Evolutionary conservation across 768 basidiomycete genomes (phyloP).

Genomic region (Mycena kentingensis): DNA sequence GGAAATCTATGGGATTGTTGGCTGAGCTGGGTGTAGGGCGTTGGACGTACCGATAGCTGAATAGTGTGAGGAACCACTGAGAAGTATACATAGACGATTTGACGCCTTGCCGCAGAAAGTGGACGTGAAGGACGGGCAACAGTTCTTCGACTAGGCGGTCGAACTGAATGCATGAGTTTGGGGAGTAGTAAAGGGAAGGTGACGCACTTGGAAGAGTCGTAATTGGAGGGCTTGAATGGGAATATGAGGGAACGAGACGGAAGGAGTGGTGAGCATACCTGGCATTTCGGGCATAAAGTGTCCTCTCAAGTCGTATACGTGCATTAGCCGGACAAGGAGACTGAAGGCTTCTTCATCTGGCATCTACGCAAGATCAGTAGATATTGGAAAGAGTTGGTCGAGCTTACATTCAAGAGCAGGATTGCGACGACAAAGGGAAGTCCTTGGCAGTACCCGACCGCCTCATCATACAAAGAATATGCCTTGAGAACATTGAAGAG

Average conservation of each 20-base stretch:
- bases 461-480: constrained; percentile 94
- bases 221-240: too few relatives aligned
- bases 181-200: constrained; percentile 13
- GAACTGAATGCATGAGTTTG: constrained; percentile 53
- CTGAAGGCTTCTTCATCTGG: constrained; percentile 99
- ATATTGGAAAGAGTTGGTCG: background rate
- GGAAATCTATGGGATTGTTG: constrained; percentile 67
- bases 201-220: too few relatives aligned
- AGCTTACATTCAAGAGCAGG: constrained; percentile 80
- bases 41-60: constrained; percentile 79
- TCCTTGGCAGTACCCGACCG: constrained; percentile 97
- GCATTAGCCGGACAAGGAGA: constrained; percentile 91
- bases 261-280: constrained; percentile 46
- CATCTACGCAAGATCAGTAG: constrained; percentile 63
- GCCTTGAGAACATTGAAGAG: constrained; percentile 98
- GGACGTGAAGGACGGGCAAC: constrained; percentile 88
- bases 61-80: constrained; percentile 98
- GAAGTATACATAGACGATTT: constrained; percentile 99
- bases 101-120: constrained; percentile 90
- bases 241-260: too few relatives aligned
- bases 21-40: background rate
- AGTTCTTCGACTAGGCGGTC: constrained; percentile 93
- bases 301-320: constrained; percentile 92
- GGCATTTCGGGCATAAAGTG: constrained; percentile 99
- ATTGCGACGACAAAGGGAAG: constrained; percentile 96